Evolutionary conservation across 371 early-diverging fungal species (phyloP).

Genomic region (Mortierella polycephala): DNA sequence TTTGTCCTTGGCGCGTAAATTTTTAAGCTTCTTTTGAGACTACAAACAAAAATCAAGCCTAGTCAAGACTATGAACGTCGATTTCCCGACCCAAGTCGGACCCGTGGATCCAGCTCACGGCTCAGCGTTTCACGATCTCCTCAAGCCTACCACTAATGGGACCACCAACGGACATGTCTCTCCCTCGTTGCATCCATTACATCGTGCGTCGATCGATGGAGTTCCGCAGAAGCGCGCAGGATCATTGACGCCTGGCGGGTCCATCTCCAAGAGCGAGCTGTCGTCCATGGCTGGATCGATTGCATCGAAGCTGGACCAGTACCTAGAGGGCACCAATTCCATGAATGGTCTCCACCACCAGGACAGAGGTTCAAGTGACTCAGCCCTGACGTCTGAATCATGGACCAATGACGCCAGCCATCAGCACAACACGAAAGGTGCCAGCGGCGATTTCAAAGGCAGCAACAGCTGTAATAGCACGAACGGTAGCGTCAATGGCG

Average conservation of each 20-base stretch:
- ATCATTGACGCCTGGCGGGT: slow-evolving; percentile 46
- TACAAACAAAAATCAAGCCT: not conserved
- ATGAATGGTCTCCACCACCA: slow-evolving; percentile 11
- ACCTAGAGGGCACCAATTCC: slow-evolving; percentile 24
- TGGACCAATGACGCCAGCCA: not conserved
- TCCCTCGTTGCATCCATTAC: slow-evolving; percentile 5
- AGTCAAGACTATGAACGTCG: not conserved
- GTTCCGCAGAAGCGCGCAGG: slow-evolving; percentile 20
- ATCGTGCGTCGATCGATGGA: not conserved
- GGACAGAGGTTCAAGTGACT: slow-evolving; percentile 32
- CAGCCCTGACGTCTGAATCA: slow-evolving; percentile 6
- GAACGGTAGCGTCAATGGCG: slow-evolving; percentile 21
- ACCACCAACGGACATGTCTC: slow-evolving; percentile 1
- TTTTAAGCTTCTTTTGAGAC: slow-evolving; percentile 2
- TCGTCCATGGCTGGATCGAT: slow-evolving; percentile 49
- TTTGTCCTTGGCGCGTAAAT: not conserved
- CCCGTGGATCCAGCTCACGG: slow-evolving; percentile 9
- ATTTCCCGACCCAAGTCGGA: slow-evolving; percentile 1
- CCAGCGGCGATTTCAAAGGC: not conserved
- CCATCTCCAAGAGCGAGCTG: slow-evolving; percentile 47
- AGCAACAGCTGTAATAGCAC: too few relatives aligned
- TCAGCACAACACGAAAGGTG: not conserved
- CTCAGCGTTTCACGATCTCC: not conserved
- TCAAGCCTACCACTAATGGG: not conserved
- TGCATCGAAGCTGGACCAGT: slow-evolving; percentile 49